Evolutionary conservation across 2,329 filamentous ascomycete genomes (phyloP), one percentile per base, ranked within the genome.

Genomic region (Ilyonectria destructans): DNA sequence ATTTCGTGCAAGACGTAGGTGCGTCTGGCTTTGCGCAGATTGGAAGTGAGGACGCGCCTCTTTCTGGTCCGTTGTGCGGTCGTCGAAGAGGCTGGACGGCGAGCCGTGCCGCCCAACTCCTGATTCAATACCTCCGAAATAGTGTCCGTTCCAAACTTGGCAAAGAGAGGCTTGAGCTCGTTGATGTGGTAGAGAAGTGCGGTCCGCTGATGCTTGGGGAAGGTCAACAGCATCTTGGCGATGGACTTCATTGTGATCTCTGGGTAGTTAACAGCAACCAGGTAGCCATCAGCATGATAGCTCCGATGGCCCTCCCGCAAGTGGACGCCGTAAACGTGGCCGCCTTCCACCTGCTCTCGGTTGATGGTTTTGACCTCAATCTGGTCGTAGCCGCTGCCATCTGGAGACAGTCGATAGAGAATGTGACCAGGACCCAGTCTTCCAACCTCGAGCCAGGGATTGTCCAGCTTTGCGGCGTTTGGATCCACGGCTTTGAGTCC

Each of bases 241-340:
- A 48, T 48, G 19, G 45, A 23, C 45, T 23, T 26, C 31, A 7
- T 4, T 31, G 62, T 65, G 6, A 67, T 64, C 55, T 67, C 65
- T 3, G 65, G 65, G 29, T 67, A 67, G 33, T 67, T 67, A 21
- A 67, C 21, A 2, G 54, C 15, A 0, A 67, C 65, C n/a, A 67
- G 54, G n/a, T 67, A 65, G 3, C 65, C 65, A 26, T 67, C 55
- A 1, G 60, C 65, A 26, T 67, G 61, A 10, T 68, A 68, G 46
- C 61, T 68, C 23, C 61, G 26, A 4, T 40, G 33, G 8, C 65
- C 65, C n/a, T 68, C 61, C 4, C 60, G 48, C 1, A 68, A 19
- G 17, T 68, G 61, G 2, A 68, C 29, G 7, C 65, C 56, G 13
- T 68, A 60, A 6, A 68, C 61, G 0, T 31, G n/a, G 15, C 8